Percentiles rank a stretch among this genome's conserved stretches.
Evolutionary conservation across 2,329 filamentous ascomycete genomes (phyloP).

Genomic region (Diaporthe sp.): DNA sequence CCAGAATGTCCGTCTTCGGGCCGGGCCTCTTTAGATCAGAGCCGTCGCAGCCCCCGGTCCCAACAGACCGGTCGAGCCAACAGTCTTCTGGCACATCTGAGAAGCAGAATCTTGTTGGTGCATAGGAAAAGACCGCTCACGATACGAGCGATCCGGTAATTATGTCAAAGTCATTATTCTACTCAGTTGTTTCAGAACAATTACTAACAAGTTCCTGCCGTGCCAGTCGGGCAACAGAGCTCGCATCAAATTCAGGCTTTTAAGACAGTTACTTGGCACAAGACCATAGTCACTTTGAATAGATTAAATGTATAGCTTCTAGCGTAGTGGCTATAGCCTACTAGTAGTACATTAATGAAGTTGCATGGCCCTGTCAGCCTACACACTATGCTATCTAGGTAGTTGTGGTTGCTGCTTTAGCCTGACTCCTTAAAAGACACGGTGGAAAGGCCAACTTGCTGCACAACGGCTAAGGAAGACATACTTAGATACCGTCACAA

Average conservation of each 20-base stretch:
- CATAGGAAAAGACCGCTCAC: too few species aligned
- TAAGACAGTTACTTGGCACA: neutral
- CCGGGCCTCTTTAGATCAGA: neutral
- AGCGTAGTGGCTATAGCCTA: neutral
- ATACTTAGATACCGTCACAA: neutral
- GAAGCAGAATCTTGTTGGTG: too few species aligned
- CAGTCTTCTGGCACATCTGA: neutral
- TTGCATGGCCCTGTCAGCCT: neutral
- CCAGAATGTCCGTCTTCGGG: neutral
- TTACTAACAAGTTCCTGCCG: neutral
- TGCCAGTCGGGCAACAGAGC: neutral
- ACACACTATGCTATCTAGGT: neutral
- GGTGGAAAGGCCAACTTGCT: neutral
- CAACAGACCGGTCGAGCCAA: slow-evolving; percentile 3
- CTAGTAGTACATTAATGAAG: neutral
- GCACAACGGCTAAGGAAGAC: neutral
- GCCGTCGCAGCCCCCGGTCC: neutral
- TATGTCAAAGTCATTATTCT: too few species aligned
- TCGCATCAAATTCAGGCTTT: neutral
- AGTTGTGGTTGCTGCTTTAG: neutral
- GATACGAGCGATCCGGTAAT: too few species aligned
- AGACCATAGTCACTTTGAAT: neutral
- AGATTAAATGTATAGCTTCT: neutral
- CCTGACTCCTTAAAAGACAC: neutral
- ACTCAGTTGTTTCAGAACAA: too few species aligned